Evolutionary conservation across 169 alveolate genomes (phyloP).

Genomic region (Babesia sp.): DNA sequence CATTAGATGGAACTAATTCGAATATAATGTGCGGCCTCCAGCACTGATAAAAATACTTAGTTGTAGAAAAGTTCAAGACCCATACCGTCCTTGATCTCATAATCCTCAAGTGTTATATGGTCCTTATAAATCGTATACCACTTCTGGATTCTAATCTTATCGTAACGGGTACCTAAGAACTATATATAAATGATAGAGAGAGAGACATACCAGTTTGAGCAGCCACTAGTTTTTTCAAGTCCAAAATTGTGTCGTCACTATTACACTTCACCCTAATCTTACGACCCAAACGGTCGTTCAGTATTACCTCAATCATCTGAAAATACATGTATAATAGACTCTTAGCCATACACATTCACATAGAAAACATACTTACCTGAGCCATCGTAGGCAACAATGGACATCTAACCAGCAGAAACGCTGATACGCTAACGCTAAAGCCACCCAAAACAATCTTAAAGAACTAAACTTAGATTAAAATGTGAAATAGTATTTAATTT

Average conservation of each 20-base stretch:
- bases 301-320: slow-evolving; percentile 93
- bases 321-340: background rate
- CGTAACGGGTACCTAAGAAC: slow-evolving; percentile 92
- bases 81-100: slow-evolving; percentile 98
- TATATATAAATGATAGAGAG: background rate
- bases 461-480: background rate
- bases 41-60: slow-evolving; percentile 50
- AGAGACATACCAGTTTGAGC: slow-evolving; percentile 90
- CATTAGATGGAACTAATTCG: too few relatives aligned
- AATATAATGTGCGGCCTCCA: too few relatives aligned
- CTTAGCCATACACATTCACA: background rate
- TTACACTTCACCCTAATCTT: slow-evolving; percentile 96
- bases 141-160: slow-evolving; percentile 94
- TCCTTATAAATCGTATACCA: slow-evolving; percentile 96
- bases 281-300: slow-evolving; percentile 97
- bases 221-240: slow-evolving; percentile 94
- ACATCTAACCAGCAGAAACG: background rate
- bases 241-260: slow-evolving; percentile 96
- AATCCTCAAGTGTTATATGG: slow-evolving; percentile 97
- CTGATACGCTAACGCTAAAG: background rate
- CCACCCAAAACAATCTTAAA: background rate
- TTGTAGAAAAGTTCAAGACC: slow-evolving; percentile 96
- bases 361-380: slow-evolving; percentile 33
- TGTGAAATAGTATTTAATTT: background rate
- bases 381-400: slow-evolving; percentile 37